A percentile compares a stretch with the other conserved stretches of the same genome.
These are phyloP conservation scores for Aspergillus flavus DNA, from an alignment of 2,329 filamentous ascomycete genomes.

Conservation along the genomic window DNA sequence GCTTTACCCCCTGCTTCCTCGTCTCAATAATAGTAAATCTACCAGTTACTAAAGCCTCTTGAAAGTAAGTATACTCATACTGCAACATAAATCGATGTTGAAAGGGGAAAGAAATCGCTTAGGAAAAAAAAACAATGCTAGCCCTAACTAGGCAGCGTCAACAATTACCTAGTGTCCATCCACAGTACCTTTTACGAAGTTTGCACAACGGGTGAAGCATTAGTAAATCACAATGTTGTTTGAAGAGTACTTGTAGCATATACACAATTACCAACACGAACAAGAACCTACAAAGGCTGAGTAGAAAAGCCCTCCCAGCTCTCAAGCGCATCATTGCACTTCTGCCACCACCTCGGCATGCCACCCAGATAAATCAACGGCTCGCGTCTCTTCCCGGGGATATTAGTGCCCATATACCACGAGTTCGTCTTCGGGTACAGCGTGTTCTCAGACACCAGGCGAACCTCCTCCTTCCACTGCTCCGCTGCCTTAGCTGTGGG, in stretches of 20 bases:
- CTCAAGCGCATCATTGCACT: slow-evolving; percentile 1
- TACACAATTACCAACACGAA: neutral
- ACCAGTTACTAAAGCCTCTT: too few relatives aligned
- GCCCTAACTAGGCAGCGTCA: too few relatives aligned
- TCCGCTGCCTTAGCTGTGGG: slow-evolving; percentile 16
- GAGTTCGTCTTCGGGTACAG: slow-evolving; percentile 25
- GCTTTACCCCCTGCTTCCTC: too few relatives aligned
- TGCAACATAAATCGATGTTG: too few relatives aligned
- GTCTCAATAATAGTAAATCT: too few relatives aligned
- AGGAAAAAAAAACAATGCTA: too few relatives aligned
- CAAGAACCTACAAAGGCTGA: neutral
- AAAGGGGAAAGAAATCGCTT: too few relatives aligned
- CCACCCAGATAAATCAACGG: slow-evolving; percentile 16
- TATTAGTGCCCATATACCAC: slow-evolving; percentile 30
- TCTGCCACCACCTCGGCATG: slow-evolving; percentile 3
- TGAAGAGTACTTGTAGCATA: neutral
- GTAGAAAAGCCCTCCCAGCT: slow-evolving; percentile 2
- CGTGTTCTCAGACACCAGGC: slow-evolving; percentile 13
- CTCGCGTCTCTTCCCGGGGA: slow-evolving; percentile 24
- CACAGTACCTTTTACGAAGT: too few relatives aligned
- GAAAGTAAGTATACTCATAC: too few relatives aligned
- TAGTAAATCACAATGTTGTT: neutral
- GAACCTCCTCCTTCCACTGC: slow-evolving; percentile 21
- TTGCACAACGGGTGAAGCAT: neutral
- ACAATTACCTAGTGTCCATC: too few relatives aligned